Base-by-base conservation (phyloP, 148 eudicot species). In the Rhododendron vialii region DNA sequence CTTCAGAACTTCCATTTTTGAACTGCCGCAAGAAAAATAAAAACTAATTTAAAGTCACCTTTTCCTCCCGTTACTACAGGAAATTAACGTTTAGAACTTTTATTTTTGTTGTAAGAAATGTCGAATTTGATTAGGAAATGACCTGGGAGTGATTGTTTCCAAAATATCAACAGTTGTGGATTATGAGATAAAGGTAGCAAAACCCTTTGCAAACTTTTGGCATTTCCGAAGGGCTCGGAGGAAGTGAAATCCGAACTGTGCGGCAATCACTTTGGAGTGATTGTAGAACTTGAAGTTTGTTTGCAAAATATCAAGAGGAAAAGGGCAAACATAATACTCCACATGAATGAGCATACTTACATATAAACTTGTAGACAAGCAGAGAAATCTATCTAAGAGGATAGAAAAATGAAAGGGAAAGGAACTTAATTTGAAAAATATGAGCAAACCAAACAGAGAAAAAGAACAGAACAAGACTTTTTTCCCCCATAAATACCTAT, bases 11-110 rank as follows among this genome's bases (percentile, higher is more conserved):
- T n/a, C 8, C 28, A 22, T 53, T 53, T 53, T 87, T 89, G 88
- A 89, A 86, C 89, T 86, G 85, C 47, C 12, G 36, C 45, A n/a
- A 11, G 28, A 24, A 81, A 20, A 14, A 55, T 55, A 24, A 55
- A 55, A 55, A 55, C 30, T n/a, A 35, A 57, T 15, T 53, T 51
- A 4, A 47, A 82, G 43, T 36, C 50, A 59, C n/a, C 26, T 59
- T 41, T 30, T 18, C 47, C 74, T 22, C 11, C 30, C 10, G 38
- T 82, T 8, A 24, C 0, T 15, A 36, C 33, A 36, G 48, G 20
- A 61, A 82, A 33, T 48, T 28, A 28, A 12, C 69, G 14, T 57
- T 0, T 5, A 28, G 2, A 82, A 55, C 15, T 30, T n/a, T 1
- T 7, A 35, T 26, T 57, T 53, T 28, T n/a, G n/a, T 24, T n/a